A percentile compares a stretch with the other conserved stretches of the same genome.
phyloP scores from a whole-genome alignment of 2,329 filamentous ascomycete species.

The Rhexocercosporidium sp. region DNA sequence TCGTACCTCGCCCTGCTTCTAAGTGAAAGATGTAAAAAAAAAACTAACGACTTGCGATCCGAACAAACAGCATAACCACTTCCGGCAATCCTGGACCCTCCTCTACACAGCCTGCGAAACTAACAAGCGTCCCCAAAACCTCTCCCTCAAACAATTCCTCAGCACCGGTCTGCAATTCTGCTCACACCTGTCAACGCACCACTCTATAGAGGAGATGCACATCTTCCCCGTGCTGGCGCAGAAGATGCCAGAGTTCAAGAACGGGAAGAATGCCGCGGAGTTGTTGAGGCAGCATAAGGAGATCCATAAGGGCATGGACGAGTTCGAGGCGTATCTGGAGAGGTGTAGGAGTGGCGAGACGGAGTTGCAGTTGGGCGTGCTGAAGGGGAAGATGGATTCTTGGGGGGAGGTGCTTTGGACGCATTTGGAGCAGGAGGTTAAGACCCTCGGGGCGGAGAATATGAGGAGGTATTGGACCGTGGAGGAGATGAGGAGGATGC shows the following conservation, averaged over 20 bases:
- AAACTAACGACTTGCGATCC: background rate
- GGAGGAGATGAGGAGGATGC: constrained; percentile 74
- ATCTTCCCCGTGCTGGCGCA: constrained; percentile 79
- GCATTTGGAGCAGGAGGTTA: constrained; percentile 86
- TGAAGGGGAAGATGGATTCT: constrained; percentile 75
- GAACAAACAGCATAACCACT: constrained; percentile 69
- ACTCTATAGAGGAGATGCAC: constrained; percentile 81
- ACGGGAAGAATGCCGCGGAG: constrained; percentile 57
- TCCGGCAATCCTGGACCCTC: constrained; percentile 74
- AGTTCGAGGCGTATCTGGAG: constrained; percentile 68
- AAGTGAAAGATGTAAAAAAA: background rate
- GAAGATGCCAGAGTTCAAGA: constrained; percentile 78
- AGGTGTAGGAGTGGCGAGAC: constrained; percentile 66
- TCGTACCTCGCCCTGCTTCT: too few relatives aligned
- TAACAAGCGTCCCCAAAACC: constrained; percentile 62
- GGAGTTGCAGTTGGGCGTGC: constrained; percentile 59
- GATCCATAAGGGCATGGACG: constrained; percentile 79
- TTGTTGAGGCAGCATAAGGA: constrained; percentile 75
- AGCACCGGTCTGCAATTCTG: constrained; percentile 71
- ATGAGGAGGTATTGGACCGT: constrained; percentile 84
- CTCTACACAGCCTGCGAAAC: constrained; percentile 69
- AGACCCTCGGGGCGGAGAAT: constrained; percentile 79
- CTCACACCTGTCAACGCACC: constrained; percentile 74
- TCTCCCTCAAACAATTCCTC: constrained; percentile 74
- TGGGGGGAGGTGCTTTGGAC: constrained; percentile 82